phyloP scores from a whole-genome alignment of 768 basidiomycete species.

The Vararia minispora region DNA sequence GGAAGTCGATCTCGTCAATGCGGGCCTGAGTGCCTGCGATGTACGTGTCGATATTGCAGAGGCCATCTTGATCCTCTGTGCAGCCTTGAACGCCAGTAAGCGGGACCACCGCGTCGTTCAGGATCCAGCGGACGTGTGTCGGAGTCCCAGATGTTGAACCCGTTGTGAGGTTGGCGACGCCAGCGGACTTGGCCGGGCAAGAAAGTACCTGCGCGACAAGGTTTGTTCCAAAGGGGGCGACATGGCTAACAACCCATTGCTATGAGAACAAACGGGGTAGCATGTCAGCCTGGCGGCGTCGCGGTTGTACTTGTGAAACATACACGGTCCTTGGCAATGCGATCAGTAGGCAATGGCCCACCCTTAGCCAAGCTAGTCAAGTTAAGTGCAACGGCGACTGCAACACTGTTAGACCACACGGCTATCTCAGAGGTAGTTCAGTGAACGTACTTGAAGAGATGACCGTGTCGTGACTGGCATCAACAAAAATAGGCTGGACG shows the following conservation, averaged over 20 bases:
- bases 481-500: slow-evolving; percentile 30
- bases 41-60: slow-evolving; percentile 31
- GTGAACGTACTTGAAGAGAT: slow-evolving; percentile 24
- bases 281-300: background rate
- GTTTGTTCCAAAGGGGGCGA: slow-evolving; percentile 38
- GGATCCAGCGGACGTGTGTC: slow-evolving; percentile 30
- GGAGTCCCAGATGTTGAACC: too few species aligned
- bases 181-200: slow-evolving; percentile 22
- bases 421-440: background rate
- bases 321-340: slow-evolving; percentile 24
- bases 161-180: too few species aligned
- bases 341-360: slow-evolving; percentile 29
- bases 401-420: background rate
- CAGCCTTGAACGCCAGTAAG: slow-evolving; percentile 34
- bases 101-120: slow-evolving; percentile 40
- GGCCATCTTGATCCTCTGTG: slow-evolving; percentile 26
- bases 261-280: background rate
- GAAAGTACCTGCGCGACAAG: slow-evolving; percentile 34
- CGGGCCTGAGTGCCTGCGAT: slow-evolving; percentile 25
- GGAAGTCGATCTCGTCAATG: slow-evolving; percentile 30
- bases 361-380: slow-evolving; percentile 28
- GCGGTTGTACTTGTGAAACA: background rate
- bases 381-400: slow-evolving; percentile 34
- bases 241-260: slow-evolving; percentile 28
- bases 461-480: slow-evolving; percentile 35